Percentiles rank a stretch among this genome's conserved stretches.
Evolutionary conservation across 495 filamentous ascomycete genomes (phyloP).

Genomic region (Oidiodendron maius): DNA sequence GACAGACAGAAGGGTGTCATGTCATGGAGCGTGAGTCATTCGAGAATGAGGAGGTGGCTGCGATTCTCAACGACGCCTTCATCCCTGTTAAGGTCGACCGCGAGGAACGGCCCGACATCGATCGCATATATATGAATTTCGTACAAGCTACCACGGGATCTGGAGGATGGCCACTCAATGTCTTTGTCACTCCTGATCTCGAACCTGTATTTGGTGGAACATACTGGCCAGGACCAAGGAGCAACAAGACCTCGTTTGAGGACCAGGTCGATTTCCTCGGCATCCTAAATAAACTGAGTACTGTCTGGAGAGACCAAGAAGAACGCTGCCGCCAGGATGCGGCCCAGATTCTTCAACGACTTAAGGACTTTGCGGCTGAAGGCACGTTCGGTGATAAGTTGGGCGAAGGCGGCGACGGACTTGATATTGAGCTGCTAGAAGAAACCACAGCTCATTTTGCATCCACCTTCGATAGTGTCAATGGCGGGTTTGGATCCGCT

Average conservation of each 20-base stretch:
- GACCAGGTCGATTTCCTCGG: conserved; percentile 68
- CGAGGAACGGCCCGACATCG: conserved; percentile 92
- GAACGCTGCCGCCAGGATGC: conserved; percentile 73
- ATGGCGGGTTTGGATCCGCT: conserved; percentile 73
- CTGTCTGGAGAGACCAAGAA: conserved; percentile 82
- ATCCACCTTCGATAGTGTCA: conserved; percentile 66
- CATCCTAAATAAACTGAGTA: conserved; percentile 73
- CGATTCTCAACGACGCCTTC: conserved; percentile 79
- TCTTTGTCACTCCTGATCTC: conserved; percentile 89
- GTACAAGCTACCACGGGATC: conserved; percentile 88
- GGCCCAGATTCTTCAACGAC: conserved; percentile 70
- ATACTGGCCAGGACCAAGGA: conserved; percentile 84
- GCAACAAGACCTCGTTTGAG: conserved; percentile 36
- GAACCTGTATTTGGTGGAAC: conserved; percentile 95
- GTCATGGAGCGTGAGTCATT: conserved; percentile 95
- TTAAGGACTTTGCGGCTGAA: conserved; percentile 82
- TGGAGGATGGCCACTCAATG: conserved; percentile 94
- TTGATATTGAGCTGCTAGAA: conserved; percentile 88
- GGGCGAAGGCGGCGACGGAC: conserved; percentile 49
- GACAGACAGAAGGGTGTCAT: conserved; percentile 63
- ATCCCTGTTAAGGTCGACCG: conserved; percentile 91
- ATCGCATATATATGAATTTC: conserved; percentile 98
- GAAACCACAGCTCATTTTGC: conserved; percentile 80
- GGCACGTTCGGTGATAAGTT: conserved; percentile 57
- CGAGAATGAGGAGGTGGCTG: conserved; percentile 71